These are phyloP conservation scores for Mallotus japonicus DNA, from an alignment of 441 rosid genomes.

Conservation along the genomic window DNA sequence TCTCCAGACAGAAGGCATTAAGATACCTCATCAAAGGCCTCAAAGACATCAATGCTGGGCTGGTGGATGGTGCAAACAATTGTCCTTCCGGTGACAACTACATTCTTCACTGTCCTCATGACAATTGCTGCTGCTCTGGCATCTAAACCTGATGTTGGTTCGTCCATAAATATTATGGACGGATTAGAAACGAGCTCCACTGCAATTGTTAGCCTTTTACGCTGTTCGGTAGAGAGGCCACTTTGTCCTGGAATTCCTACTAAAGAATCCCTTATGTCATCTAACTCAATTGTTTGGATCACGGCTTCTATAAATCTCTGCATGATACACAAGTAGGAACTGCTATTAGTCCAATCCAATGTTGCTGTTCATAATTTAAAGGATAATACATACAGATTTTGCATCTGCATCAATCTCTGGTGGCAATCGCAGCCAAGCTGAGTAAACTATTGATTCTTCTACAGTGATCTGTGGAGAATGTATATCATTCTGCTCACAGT, in stretches of 20 bases:
- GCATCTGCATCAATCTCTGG: constrained; percentile 38
- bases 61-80: constrained; percentile 73
- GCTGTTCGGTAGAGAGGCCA: constrained; percentile 66
- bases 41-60: constrained; percentile 64
- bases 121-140: constrained; percentile 76
- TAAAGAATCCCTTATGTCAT: constrained; percentile 40
- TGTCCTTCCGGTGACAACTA: constrained; percentile 65
- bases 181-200: constrained; percentile 76
- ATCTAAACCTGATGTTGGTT: constrained; percentile 69
- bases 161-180: constrained; percentile 70
- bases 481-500: constrained; percentile 66
- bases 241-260: constrained; percentile 55
- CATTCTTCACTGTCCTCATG: constrained; percentile 62
- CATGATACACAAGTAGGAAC: neutral
- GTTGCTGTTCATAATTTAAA: neutral
- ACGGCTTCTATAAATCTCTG: constrained; percentile 45
- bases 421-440: constrained; percentile 65
- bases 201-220: constrained; percentile 57
- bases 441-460: constrained; percentile 52
- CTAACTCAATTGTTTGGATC: constrained; percentile 52
- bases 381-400: constrained; percentile 36
- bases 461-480: constrained; percentile 66
- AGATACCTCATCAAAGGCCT: constrained; percentile 62
- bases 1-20: neutral
- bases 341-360: constrained; percentile 25